Conservation (phyloP, 129 eudicot species). For the Logfia minima region DNA sequence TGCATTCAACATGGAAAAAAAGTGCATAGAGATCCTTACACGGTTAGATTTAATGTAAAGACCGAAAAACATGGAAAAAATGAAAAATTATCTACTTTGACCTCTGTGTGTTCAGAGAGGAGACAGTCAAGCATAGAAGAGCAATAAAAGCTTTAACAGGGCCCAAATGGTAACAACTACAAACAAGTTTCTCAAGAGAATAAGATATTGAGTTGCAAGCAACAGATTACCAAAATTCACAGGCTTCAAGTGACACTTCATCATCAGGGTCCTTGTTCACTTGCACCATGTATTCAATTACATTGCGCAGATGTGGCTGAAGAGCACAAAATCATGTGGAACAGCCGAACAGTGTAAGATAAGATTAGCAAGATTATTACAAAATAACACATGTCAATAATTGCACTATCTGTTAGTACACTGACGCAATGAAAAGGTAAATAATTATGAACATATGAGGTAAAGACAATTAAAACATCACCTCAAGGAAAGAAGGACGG, state of each 20-base stretch:
- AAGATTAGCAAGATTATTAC: background rate
- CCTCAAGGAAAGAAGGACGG: constrained; percentile 88
- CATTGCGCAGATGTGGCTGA: constrained; percentile 90
- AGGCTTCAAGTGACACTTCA: constrained; percentile 98
- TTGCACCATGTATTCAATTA: constrained; percentile 87
- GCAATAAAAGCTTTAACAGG: constrained; percentile 7
- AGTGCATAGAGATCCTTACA: background rate
- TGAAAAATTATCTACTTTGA: background rate
- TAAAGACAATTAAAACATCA: constrained; percentile 23
- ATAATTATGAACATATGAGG: background rate
- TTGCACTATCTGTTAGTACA: constrained; percentile 10
- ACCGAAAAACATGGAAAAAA: background rate
- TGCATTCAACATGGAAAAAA: background rate
- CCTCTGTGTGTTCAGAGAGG: background rate
- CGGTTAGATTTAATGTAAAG: background rate
- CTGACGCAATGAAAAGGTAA: constrained; percentile 18
- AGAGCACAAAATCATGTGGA: constrained; percentile 28
- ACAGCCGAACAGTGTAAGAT: constrained; percentile 22
- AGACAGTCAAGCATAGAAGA: background rate
- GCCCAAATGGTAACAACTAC: constrained; percentile 7
- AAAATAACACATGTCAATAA: background rate
- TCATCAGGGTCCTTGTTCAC: constrained; percentile 96
- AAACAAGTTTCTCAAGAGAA: background rate
- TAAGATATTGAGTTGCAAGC: background rate
- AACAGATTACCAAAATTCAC: constrained; percentile 83